Conservation (phyloP, 2,329 filamentous ascomycete genomes). For the Colletotrichum theobromicola region DNA sequence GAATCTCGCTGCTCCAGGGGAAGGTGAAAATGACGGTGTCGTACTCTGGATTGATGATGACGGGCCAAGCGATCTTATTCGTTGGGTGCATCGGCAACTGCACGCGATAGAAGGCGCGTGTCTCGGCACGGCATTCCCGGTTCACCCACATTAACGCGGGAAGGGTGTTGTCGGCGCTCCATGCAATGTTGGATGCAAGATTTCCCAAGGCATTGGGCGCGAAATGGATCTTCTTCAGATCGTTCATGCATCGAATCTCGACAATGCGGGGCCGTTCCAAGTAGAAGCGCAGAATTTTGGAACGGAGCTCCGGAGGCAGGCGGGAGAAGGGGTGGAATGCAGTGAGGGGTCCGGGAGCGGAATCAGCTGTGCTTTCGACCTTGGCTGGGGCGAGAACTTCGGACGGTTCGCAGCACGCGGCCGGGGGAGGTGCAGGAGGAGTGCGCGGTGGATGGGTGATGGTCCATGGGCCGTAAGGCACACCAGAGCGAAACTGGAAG, state of each 20-base stretch:
- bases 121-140: slow-evolving; percentile 22
- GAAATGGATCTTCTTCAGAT: slow-evolving; percentile 19
- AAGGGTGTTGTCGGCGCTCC: slow-evolving; percentile 24
- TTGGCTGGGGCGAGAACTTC: not conserved
- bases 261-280: slow-evolving; percentile 49
- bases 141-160: slow-evolving; percentile 25
- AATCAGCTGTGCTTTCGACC: not conserved
- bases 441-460: slow-evolving; percentile 4
- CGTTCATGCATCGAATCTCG: slow-evolving; percentile 41
- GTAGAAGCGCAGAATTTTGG: slow-evolving; percentile 52
- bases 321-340: slow-evolving; percentile 38
- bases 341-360: not conserved
- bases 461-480: slow-evolving; percentile 15
- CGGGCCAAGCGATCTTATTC: slow-evolving; percentile 21
- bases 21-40: slow-evolving; percentile 24
- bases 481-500: slow-evolving; percentile 17
- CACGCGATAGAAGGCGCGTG: slow-evolving; percentile 25
- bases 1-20: slow-evolving; percentile 22
- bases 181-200: slow-evolving; percentile 17
- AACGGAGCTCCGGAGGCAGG: slow-evolving; percentile 53
- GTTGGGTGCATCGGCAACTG: slow-evolving; percentile 23
- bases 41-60: slow-evolving; percentile 24
- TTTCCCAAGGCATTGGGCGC: slow-evolving; percentile 18
- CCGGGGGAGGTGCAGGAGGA: not conserved
- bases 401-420: not conserved